Conservation (phyloP, 1,284 basidiomycete species). For the Cyathus olla region DNA sequence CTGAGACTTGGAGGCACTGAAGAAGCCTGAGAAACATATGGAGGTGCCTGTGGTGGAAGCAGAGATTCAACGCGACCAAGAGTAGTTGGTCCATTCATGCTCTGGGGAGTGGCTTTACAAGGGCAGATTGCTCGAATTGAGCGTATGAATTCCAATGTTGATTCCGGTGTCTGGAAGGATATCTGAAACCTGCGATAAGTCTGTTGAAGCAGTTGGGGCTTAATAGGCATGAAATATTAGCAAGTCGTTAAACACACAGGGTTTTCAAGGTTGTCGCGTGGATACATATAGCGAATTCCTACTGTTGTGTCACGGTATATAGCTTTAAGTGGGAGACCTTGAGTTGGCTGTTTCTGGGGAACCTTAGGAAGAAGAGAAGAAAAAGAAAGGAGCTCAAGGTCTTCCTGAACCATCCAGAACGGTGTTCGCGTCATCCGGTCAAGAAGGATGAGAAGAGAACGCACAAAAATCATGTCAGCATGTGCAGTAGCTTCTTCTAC, state of each 20-base stretch:
- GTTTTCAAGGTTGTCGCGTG: slow-evolving; percentile 49
- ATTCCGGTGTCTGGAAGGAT: slow-evolving; percentile 62
- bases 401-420: slow-evolving; percentile 62
- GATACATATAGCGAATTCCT: slow-evolving; percentile 78
- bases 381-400: slow-evolving; percentile 76
- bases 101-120: slow-evolving; percentile 65
- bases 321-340: slow-evolving; percentile 77
- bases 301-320: slow-evolving; percentile 79
- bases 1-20: background rate
- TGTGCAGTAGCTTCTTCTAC: slow-evolving; percentile 51
- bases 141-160: slow-evolving; percentile 68
- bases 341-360: slow-evolving; percentile 41
- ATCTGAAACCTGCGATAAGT: slow-evolving; percentile 80
- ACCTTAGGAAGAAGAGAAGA: slow-evolving; percentile 52
- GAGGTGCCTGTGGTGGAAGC: no score
- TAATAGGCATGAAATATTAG: background rate
- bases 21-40: no score
- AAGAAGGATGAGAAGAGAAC: slow-evolving; percentile 30
- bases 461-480: slow-evolving; percentile 72
- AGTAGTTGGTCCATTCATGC: background rate
- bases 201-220: slow-evolving; percentile 40
- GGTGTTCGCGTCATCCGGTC: background rate
- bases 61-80: background rate
- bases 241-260: slow-evolving; percentile 47
- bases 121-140: slow-evolving; percentile 76